Base-by-base conservation (phyloP, 176 grass and related monocot genomes). In the Calamus simplicifolius region DNA sequence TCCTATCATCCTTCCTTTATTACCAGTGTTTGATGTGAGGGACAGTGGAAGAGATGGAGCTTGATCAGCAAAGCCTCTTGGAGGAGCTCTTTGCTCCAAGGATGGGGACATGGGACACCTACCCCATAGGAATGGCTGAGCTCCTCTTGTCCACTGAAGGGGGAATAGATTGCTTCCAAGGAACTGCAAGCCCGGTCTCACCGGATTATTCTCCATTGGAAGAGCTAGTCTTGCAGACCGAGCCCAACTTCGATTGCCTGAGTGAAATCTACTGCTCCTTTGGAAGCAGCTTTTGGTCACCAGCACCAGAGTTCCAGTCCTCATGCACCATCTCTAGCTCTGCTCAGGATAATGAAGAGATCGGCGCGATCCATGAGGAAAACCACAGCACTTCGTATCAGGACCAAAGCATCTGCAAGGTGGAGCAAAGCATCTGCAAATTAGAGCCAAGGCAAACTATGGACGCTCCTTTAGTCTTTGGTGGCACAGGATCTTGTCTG, bases 21-120 rank as follows among this genome's bases (percentile, higher is more conserved):
- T 60, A 17, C 18, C 57, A 57, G 50, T 66, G 61, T 66, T 66
- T 19, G 49, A 66, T 56, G 51, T 57, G 48, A 48, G 54, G 18
- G 5, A 65, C 0, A 49, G 18, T 3, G 6, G 3, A 27, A 12
- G 30, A 25, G 57, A 88, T 85, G 89, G 89, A 85, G 74, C 67
- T 85, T n/a, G 89, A 89, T 29, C 85, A 95, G 79, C 75, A 80
- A 50, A 69, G 76, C 15, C 85, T 95, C 71, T 48, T 95, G 54
- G 76, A 95, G 54, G 89, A 95, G 78, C 89, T 94, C 21, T 78
- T 88, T 73, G 79, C 89, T 17, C 68, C 81, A 73, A 72, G 74
- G 5, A 79, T 73, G 29, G 23, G 26, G 57, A 63, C 77, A 51
- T 88, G 80, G 88, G 80, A 71, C 28, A 59, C 48, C n/a, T 81